Evolutionary conservation across 1,284 basidiomycete genomes (phyloP).

Genomic region (Austroboletus rostrupii): DNA sequence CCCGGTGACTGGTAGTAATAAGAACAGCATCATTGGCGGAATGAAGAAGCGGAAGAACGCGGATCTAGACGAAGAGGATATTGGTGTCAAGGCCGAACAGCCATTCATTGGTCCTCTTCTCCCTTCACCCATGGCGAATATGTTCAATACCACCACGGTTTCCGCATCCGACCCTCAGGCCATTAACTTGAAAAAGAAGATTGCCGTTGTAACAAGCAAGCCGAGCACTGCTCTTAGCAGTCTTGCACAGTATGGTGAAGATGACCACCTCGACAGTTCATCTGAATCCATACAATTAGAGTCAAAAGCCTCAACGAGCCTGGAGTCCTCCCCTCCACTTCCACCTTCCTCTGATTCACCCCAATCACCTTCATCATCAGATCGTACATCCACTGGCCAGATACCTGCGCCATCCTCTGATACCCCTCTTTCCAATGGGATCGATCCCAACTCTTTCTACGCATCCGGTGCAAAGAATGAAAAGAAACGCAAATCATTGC

Average conservation of each 20-base stretch:
- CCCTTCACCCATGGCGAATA: slow-evolving; percentile 40
- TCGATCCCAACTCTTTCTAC: slow-evolving; percentile 49
- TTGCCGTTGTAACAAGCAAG: slow-evolving; percentile 41
- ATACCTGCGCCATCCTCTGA: slow-evolving; percentile 23
- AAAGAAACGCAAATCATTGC: slow-evolving; percentile 42
- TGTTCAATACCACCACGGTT: slow-evolving; percentile 7
- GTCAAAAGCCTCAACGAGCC: slow-evolving; percentile 24
- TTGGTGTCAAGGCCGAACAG: slow-evolving; percentile 42
- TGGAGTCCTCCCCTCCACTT: slow-evolving; percentile 23
- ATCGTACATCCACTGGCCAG: slow-evolving; percentile 17
- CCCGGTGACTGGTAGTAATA: slow-evolving; percentile 18
- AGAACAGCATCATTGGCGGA: slow-evolving; percentile 42
- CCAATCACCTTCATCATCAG: slow-evolving; percentile 20
- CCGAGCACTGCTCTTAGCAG: slow-evolving; percentile 44
- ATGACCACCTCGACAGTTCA: slow-evolving; percentile 38
- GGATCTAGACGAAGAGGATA: slow-evolving; percentile 46
- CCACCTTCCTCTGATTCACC: slow-evolving; percentile 28
- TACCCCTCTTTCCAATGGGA: slow-evolving; percentile 24
- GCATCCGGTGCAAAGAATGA: slow-evolving; percentile 27
- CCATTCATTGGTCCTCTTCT: slow-evolving; percentile 65
- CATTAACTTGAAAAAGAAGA: slow-evolving; percentile 55
- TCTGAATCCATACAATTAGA: slow-evolving; percentile 22
- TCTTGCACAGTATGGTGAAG: slow-evolving; percentile 54
- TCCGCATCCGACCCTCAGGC: slow-evolving; percentile 55
- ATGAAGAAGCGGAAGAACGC: slow-evolving; percentile 62